phyloP scores from a whole-genome alignment of 176 grass and related monocot species.

The Olyra latifolia region DNA sequence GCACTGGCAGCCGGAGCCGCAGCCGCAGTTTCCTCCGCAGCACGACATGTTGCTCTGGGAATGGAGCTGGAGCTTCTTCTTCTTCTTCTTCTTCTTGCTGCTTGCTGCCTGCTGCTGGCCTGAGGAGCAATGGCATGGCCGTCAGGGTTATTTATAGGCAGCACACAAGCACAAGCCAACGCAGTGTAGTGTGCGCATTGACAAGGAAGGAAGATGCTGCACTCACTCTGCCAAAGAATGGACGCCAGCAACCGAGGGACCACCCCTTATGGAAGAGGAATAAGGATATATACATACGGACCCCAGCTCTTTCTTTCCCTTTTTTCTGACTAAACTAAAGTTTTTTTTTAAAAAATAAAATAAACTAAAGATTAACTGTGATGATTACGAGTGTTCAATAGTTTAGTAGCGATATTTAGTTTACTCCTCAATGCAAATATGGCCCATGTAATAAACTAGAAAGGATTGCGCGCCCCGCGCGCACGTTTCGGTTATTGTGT shows the following conservation, averaged over 20 bases:
- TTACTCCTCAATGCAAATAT: too few species aligned
- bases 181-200: too few species aligned
- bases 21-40: slow-evolving; percentile 52
- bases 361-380: too few species aligned
- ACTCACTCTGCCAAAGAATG: slow-evolving; percentile 36
- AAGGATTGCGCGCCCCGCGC: too few species aligned
- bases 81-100: not conserved
- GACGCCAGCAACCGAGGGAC: slow-evolving; percentile 20
- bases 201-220: slow-evolving; percentile 8
- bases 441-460: too few species aligned
- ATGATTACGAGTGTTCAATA: too few species aligned
- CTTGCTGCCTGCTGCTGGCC: too few species aligned
- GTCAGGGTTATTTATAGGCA: slow-evolving; percentile 31
- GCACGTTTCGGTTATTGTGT: too few species aligned
- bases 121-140: slow-evolving; percentile 28
- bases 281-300: slow-evolving; percentile 24
- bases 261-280: slow-evolving; percentile 29
- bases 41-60: slow-evolving; percentile 78
- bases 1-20: slow-evolving; percentile 45
- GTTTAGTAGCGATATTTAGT: too few species aligned
- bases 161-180: too few species aligned
- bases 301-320: not conserved
- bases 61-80: not conserved
- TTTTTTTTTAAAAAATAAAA: too few species aligned
- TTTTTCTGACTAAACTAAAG: too few species aligned